These are phyloP conservation scores for Pseudophaeomoniella oleicola DNA, from an alignment of 2,329 filamentous ascomycete species.

Conservation along the genomic window DNA sequence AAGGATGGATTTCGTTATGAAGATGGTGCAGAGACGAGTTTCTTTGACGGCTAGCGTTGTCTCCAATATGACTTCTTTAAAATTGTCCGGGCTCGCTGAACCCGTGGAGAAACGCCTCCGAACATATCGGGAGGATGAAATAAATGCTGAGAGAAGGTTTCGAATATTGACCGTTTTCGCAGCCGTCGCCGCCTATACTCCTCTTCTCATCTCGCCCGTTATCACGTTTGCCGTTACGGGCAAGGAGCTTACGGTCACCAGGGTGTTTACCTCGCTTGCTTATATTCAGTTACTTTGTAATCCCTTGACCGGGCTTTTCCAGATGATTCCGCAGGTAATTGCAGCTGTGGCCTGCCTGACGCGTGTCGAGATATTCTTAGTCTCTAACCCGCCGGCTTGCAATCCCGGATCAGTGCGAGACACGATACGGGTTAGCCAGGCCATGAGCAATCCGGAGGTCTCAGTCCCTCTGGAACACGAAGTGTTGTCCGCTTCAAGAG, in stretches of 20 bases:
- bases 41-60: slow-evolving; percentile 16
- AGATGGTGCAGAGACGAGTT: slow-evolving; percentile 14
- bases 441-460: no score
- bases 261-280: slow-evolving; percentile 15
- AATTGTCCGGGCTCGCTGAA: slow-evolving; percentile 22
- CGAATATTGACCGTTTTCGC: slow-evolving; percentile 10
- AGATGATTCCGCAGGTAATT: slow-evolving; percentile 9
- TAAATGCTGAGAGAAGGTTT: slow-evolving; percentile 16
- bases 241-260: slow-evolving; percentile 5
- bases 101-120: slow-evolving; percentile 18
- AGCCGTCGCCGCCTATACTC: slow-evolving; percentile 8
- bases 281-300: slow-evolving; percentile 10
- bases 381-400: slow-evolving; percentile 8
- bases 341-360: slow-evolving; percentile 11
- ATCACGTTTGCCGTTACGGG: slow-evolving; percentile 7
- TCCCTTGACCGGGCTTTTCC: slow-evolving; percentile 10
- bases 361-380: slow-evolving; percentile 13
- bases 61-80: slow-evolving; percentile 23
- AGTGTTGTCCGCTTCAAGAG: slow-evolving; percentile 1
- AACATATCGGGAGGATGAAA: slow-evolving; percentile 19
- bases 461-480: neutral
- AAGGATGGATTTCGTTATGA: slow-evolving; percentile 14
- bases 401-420: no score
- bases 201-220: slow-evolving; percentile 6
- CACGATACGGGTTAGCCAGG: no score